Conservation (phyloP, 768 basidiomycete species). For the Tulasnella sp. region DNA sequence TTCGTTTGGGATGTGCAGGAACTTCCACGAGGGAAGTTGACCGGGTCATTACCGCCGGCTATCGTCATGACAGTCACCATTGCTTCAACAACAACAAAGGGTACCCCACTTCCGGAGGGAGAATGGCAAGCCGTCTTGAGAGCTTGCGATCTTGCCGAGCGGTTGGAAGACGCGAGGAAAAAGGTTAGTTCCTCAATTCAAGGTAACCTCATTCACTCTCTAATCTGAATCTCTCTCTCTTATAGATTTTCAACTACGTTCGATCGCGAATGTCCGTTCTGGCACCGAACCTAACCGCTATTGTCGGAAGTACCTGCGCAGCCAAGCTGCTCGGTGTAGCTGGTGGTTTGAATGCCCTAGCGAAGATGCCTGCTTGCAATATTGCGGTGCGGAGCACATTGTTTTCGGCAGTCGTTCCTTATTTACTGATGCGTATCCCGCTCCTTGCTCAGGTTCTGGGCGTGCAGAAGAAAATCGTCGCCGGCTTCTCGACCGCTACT, state of each 20-base stretch:
- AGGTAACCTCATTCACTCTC: neutral
- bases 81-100: constrained; percentile 84
- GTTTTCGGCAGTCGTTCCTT: neutral
- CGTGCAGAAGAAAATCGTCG: constrained; percentile 82
- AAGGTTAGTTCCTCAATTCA: constrained; percentile 38
- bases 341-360: constrained; percentile 79
- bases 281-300: constrained; percentile 95
- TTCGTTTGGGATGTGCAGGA: constrained; percentile 48
- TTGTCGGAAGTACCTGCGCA: constrained; percentile 97
- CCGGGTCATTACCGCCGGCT: constrained; percentile 71
- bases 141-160: constrained; percentile 82
- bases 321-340: constrained; percentile 97
- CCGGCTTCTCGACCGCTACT: constrained; percentile 80
- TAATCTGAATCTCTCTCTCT: neutral
- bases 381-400: constrained; percentile 55
- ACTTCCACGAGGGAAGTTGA: constrained; percentile 72
- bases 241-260: constrained; percentile 95
- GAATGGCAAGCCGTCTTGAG: constrained; percentile 74
- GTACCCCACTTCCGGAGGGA: constrained; percentile 51
- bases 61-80: constrained; percentile 94
- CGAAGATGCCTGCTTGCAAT: constrained; percentile 93
- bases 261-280: constrained; percentile 98
- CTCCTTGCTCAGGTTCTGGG: constrained; percentile 60
- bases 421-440: neutral
- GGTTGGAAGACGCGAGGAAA: constrained; percentile 80